Base-by-base conservation (phyloP, 768 basidiomycete species). In the Galerina marginata region DNA sequence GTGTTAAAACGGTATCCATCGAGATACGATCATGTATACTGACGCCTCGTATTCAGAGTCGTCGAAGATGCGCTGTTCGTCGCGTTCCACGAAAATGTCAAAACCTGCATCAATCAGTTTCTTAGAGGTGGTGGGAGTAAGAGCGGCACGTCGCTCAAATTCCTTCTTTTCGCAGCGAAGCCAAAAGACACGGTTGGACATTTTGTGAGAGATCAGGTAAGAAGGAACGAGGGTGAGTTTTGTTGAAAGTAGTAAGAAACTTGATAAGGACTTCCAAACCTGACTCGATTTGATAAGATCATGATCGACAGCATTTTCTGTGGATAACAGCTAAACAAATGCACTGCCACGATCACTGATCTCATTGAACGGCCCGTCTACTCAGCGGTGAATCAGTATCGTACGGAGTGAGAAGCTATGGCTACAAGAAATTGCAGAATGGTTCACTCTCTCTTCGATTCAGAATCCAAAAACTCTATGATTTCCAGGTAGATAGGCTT, bases 101-200 rank as follows among this genome's bases (percentile, higher is more conserved):
- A 98, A 99, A 40, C 95, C 95, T 46, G 88, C 88, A 67, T 92
- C 90, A 72, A 98, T 87, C 61, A 99, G 86, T 65, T 82, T 84
- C 76, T 92, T 93, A 66, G 96, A 88, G 0, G 93, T 96, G 23
- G 91, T 89, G 2, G 97, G 97, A 10, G 95, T 96, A 64, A 99
- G 81, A 7, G 96, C 96, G 29, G 95, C 88, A 48, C 97, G 92
- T 57, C 87, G 87, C 76, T 99, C 97, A 64, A 96, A 95, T 63
- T 88, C 85, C 75, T 99, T 99, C 73, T 89, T 97, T 81, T 99
- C 97, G 80, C 95, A 97, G 66, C 97, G 89, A 44, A 99, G 86
- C 96, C 96, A 99, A 67, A 99, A 83, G 12, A 74, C 66, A 36
- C 76, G 77, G 54, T 75, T 80, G 69, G 85, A 67, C 86, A 89